phyloP scores from a whole-genome alignment of 345 rosid species.

The Eucalyptus cladocalyx region DNA sequence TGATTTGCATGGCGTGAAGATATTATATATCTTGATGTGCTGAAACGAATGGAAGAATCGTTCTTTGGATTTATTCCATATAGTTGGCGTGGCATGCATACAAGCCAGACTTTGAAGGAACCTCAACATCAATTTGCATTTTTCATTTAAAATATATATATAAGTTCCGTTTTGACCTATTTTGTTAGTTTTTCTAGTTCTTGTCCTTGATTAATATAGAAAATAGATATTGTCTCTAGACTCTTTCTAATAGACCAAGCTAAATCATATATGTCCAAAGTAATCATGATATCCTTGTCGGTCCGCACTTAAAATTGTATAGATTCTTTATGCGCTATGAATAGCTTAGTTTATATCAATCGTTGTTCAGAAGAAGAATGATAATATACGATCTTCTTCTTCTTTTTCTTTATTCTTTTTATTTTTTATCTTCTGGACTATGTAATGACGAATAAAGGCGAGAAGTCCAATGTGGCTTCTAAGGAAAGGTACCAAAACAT shows the following conservation, averaged over 20 bases:
- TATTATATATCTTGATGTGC: not conserved
- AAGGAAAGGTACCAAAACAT: not conserved
- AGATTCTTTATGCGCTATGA: not conserved
- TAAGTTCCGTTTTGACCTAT: not conserved
- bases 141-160: not conserved
- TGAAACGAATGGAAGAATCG: not conserved
- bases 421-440: not conserved
- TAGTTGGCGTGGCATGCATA: not conserved
- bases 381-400: not conserved
- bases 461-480: not conserved
- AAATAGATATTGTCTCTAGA: not conserved
- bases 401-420: fast-evolving
- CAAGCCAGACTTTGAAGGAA: not conserved
- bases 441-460: not conserved
- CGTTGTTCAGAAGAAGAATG: not conserved
- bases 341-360: not conserved
- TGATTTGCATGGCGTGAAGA: not conserved
- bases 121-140: not conserved
- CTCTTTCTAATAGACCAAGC: not conserved
- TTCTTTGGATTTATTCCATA: not conserved
- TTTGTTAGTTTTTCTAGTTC: too few species aligned
- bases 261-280: not conserved
- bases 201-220: not conserved
- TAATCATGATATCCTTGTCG: not conserved
- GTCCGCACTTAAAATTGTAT: not conserved